Base-by-base conservation (phyloP, 805 yeast species). In the Candida awuae region DNA sequence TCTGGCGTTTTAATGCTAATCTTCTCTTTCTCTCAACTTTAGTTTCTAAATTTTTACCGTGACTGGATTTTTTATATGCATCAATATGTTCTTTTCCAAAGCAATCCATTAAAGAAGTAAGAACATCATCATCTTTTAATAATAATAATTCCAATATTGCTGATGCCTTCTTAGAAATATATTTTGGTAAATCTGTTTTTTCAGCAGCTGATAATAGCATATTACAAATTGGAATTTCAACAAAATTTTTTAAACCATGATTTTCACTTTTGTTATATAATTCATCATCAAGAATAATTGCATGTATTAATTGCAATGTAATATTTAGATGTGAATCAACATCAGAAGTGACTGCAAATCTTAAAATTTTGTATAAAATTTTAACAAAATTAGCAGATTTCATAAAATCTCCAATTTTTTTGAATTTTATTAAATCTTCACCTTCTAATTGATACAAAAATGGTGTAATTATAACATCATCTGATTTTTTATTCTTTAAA, bases 301-400 rank as follows among this genome's bases (percentile, higher is more conserved):
- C 88, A 60, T 83, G 86, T 3, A 80, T 46, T 35, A 84, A 63
- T 54, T 83, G 92, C 28, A 84, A 63, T n/a, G 79, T 51, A 31
- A 74, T 76, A 14, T 76, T 72, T 26, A 80, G 56, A 49, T 65
- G 79, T 0, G 73, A 62, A 38, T 78, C 81, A 38, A 75, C 71
- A 1, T 67, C 65, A 1, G 63, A 58, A 35, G 67, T 68, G 17
- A 78, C 59, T 0, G 83, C 67, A 29, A 66, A 65, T 37, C 72
- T 73, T 13, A 83, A 58, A n/a, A 76, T 55, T 49, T 78, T 78
- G 49, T 68, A 73, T 6, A 80, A 42, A 29, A 80, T 58, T 47
- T 75, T 77, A 0, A 76, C 77, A 57, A 80, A 77, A 2, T 60
- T 62, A 3, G 53, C 53, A 0, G 77, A 67, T 50, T 72, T 75